Evolutionary conservation across 768 basidiomycete species (phyloP).

Genomic region (Xanthoconium stramineum): DNA sequence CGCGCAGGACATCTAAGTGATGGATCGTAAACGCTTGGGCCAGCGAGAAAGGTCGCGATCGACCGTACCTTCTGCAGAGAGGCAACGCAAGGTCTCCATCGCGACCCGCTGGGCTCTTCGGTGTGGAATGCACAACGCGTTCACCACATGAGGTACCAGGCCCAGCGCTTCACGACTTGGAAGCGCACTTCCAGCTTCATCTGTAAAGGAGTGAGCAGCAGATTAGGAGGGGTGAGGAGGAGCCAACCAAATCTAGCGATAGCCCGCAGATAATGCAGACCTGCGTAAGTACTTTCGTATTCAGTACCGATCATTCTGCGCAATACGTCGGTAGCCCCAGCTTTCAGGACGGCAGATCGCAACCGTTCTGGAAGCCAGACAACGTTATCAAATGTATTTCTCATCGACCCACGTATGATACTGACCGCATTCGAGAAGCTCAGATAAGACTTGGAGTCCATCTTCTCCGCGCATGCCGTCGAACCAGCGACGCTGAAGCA

Average conservation of each 20-base stretch:
- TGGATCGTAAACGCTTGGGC: not conserved
- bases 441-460: conserved; percentile 16
- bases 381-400: not conserved
- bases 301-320: conserved; percentile 14
- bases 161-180: not conserved
- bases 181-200: conserved; percentile 1
- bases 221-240: not conserved
- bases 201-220: not conserved
- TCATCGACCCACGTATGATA: not conserved
- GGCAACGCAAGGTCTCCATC: conserved; percentile 7
- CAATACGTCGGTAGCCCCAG: conserved; percentile 12
- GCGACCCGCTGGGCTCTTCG: conserved; percentile 17
- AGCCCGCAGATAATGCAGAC: conserved; percentile 23
- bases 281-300: conserved; percentile 11
- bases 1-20: conserved; percentile 10
- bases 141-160: conserved; percentile 14
- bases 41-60: too few species aligned
- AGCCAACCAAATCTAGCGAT: conserved; percentile 20
- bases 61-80: conserved; percentile 16
- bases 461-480: conserved; percentile 28
- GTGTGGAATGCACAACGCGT: conserved; percentile 14
- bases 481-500: conserved; percentile 29
- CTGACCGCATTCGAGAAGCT: conserved; percentile 23
- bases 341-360: conserved; percentile 13
- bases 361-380: conserved; percentile 10